Percentiles rank a stretch among this genome's conserved stretches.
phyloP scores from a whole-genome alignment of 2,329 filamentous ascomycete species.

The Diaporthe citrichinensis region DNA sequence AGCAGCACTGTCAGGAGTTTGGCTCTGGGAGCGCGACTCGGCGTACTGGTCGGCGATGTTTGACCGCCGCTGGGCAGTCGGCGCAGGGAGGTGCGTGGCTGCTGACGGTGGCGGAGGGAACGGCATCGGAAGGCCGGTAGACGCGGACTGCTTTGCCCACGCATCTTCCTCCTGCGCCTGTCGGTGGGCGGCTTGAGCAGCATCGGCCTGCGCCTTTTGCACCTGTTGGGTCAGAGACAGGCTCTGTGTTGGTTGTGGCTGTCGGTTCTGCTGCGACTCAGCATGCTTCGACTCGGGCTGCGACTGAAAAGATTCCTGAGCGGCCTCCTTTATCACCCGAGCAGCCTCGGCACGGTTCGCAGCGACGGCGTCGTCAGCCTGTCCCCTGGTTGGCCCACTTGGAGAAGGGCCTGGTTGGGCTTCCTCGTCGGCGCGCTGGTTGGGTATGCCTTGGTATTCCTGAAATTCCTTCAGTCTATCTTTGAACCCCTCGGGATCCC shows the following conservation, averaged over 20 bases:
- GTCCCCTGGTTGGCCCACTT: slow-evolving; percentile 43
- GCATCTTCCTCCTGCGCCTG: slow-evolving; percentile 62
- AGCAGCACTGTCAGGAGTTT: slow-evolving; percentile 75
- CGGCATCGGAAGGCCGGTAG: slow-evolving; percentile 80
- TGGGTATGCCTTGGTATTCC: slow-evolving; percentile 71
- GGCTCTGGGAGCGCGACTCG: slow-evolving; percentile 77
- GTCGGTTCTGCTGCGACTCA: slow-evolving; percentile 45
- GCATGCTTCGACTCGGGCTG: slow-evolving; percentile 38
- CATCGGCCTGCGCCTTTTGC: slow-evolving; percentile 76
- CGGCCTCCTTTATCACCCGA: slow-evolving; percentile 42
- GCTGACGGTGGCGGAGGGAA: slow-evolving; percentile 80
- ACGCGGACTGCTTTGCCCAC: slow-evolving; percentile 70
- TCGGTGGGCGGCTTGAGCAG: slow-evolving; percentile 59
- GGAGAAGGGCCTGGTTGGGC: slow-evolving; percentile 40
- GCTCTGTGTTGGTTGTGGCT: slow-evolving; percentile 55
- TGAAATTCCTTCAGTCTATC: slow-evolving; percentile 89
- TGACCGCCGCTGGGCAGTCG: slow-evolving; percentile 87
- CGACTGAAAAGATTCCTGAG: slow-evolving; percentile 43
- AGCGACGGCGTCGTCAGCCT: slow-evolving; percentile 35
- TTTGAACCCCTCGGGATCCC: slow-evolving; percentile 71
- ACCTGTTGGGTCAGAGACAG: slow-evolving; percentile 88
- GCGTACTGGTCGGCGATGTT: slow-evolving; percentile 83
- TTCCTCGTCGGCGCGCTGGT: slow-evolving; percentile 69
- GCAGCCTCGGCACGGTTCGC: slow-evolving; percentile 38
- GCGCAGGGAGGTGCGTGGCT: slow-evolving; percentile 86